These are phyloP conservation scores for Rhodotorula sp. DNA, from an alignment of 1,284 basidiomycete species.

Conservation along the genomic window DNA sequence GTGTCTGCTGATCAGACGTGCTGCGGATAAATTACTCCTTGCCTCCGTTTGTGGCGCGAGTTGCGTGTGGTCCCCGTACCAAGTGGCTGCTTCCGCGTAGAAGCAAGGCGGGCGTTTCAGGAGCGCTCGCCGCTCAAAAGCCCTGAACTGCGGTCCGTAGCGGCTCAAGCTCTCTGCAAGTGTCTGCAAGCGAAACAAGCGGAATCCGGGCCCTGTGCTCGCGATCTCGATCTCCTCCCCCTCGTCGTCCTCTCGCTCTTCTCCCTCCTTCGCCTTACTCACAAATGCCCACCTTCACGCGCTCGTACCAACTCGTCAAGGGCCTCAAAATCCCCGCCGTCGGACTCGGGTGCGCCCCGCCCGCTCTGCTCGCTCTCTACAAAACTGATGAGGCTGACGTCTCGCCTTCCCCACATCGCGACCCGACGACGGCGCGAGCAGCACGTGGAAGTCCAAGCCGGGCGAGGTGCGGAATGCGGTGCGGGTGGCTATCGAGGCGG, in stretches of 20 bases:
- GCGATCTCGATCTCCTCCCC: neutral
- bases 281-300: slow-evolving; percentile 2
- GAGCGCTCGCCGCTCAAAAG: too few species aligned
- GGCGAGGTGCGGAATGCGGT: slow-evolving; percentile 40
- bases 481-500: slow-evolving; percentile 33
- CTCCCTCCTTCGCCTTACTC: neutral
- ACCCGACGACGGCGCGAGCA: neutral
- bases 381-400: neutral
- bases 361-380: neutral
- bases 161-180: too few species aligned
- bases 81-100: too few species aligned
- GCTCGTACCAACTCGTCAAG: slow-evolving; percentile 30
- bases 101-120: too few species aligned
- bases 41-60: too few species aligned
- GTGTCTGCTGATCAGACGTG: too few species aligned
- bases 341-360: slow-evolving; percentile 38
- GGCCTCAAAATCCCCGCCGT: slow-evolving; percentile 42
- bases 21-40: too few species aligned
- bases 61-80: too few species aligned
- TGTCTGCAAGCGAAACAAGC: too few species aligned
- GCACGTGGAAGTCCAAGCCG: slow-evolving; percentile 38
- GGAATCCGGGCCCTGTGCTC: too few species aligned
- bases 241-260: neutral
- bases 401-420: neutral
- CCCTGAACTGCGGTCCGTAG: too few species aligned